Percentiles rank a stretch among this genome's conserved stretches.
phyloP scores from a whole-genome alignment of 768 basidiomycete species.

The Kwoniella europaea region DNA sequence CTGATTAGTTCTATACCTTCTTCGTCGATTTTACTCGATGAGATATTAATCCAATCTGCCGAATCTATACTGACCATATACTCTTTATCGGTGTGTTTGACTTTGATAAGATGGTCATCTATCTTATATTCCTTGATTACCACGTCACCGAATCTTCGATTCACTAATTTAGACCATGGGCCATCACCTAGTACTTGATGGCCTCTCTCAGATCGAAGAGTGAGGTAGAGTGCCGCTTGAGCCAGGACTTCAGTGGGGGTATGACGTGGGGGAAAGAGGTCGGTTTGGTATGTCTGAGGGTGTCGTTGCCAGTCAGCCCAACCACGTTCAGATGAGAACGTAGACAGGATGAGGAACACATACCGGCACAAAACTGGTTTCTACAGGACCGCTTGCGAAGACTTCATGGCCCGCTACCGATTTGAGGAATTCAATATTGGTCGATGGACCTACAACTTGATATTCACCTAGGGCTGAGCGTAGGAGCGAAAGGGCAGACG shows the following conservation, averaged over 20 bases:
- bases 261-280: conserved; percentile 73
- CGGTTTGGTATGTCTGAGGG: conserved; percentile 75
- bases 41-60: not conserved
- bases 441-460: conserved; percentile 85
- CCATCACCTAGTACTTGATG: conserved; percentile 26
- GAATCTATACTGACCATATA: conserved; percentile 19
- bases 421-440: conserved; percentile 87
- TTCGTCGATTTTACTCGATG: conserved; percentile 25
- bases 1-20: conserved; percentile 7
- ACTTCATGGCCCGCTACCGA: conserved; percentile 75
- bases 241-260: conserved; percentile 72
- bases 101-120: conserved; percentile 65
- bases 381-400: conserved; percentile 79
- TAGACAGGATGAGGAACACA: conserved; percentile 24
- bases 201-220: conserved; percentile 3
- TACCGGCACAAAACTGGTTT: conserved; percentile 90
- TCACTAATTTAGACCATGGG: conserved; percentile 73
- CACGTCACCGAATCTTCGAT: conserved; percentile 80
- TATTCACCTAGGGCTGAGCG: conserved; percentile 83
- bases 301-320: no score
- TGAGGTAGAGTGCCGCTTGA: conserved; percentile 76
- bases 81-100: conserved; percentile 59
- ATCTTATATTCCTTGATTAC: conserved; percentile 61
- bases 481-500: conserved; percentile 80
- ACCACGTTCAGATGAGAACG: no score